Evolutionary conservation across 495 filamentous ascomycete species (phyloP).

Genomic region (Hypoxylon fragiforme): DNA sequence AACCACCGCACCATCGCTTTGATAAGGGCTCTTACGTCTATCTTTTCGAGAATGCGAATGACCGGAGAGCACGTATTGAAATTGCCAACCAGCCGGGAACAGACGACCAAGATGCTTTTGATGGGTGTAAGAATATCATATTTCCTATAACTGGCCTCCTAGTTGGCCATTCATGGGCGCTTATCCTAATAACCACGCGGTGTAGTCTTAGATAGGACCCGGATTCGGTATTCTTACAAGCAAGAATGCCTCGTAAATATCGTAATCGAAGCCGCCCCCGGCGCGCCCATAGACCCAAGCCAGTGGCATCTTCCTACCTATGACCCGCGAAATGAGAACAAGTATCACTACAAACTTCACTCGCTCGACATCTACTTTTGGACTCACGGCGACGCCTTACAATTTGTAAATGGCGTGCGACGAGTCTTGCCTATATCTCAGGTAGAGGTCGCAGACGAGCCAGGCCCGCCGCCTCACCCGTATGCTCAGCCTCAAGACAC

Average conservation of each 20-base stretch:
- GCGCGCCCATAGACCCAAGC: slow-evolving; percentile 42
- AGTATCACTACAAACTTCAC: slow-evolving; percentile 75
- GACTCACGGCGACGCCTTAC: slow-evolving; percentile 71
- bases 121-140: slow-evolving; percentile 70
- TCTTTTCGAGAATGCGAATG: slow-evolving; percentile 73
- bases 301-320: slow-evolving; percentile 80
- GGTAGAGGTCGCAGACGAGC: slow-evolving; percentile 60
- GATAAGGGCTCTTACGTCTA: slow-evolving; percentile 89
- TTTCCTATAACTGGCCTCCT: background rate
- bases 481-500: slow-evolving; percentile 51
- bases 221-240: slow-evolving; percentile 73
- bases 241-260: slow-evolving; percentile 78
- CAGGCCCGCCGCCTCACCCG: slow-evolving; percentile 46
- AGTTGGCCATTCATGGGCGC: background rate
- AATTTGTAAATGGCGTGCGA: slow-evolving; percentile 69
- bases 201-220: slow-evolving; percentile 64
- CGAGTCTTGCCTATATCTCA: slow-evolving; percentile 64
- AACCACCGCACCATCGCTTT: slow-evolving; percentile 81
- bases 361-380: slow-evolving; percentile 91
- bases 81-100: slow-evolving; percentile 86
- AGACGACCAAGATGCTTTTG: slow-evolving; percentile 86
- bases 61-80: slow-evolving; percentile 73
- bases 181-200: slow-evolving; percentile 6
- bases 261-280: slow-evolving; percentile 63
- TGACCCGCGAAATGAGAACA: slow-evolving; percentile 68